Evolutionary conservation across 495 filamentous ascomycete genomes (phyloP), one percentile per base, ranked within the genome.

Genomic region (Usnea hakonensis): DNA sequence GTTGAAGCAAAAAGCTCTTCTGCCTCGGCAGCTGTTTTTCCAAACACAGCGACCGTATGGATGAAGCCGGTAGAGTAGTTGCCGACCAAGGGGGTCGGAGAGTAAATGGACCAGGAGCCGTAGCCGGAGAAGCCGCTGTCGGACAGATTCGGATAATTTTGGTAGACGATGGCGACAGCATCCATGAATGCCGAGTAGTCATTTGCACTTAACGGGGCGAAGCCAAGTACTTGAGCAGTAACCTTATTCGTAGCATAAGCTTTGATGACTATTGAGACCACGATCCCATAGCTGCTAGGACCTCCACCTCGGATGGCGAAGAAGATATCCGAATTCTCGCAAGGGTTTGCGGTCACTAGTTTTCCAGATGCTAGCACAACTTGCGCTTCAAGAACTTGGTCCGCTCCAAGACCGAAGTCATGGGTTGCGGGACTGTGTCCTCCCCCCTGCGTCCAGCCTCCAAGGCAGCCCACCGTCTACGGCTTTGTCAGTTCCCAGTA

Each of bases 251-350:
- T 74, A 6, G 77, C 72, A 64, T 76, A 74, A 8, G 73, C 72
- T 63, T 78, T 77, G 55, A 79, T 61, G 7, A 75, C 78, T 35
- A 75, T 68, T 30, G 70, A 74, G 33, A 77, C 58, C 17, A 80
- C 76, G 19, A 81, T 73, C 30, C 75, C 79, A 59, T 77, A 83
- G 43, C 73, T 81, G n/a, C 79, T 77, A 9, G 70, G 71, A 8
- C 81, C 81, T 13, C 73, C 73, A 13, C 83, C 83, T 30, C 83
- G 75, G 30, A 86, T 70, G 5, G 79, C 79, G 67, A 80, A 87
- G 76, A 86, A 89, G 13, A 87, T 79, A 46, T 88, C 85, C 0
- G 79, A 62, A 61, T 87, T 77, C 38, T 70, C 73, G 17, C 72
- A 65, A 14, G 77, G 66, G 40, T 78, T 80, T 11, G 81, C 82